Percentiles rank a stretch among this genome's conserved stretches.
These are phyloP conservation scores for Chrysanthemum makinoi DNA, from an alignment of 129 eudicot genomes.

Conservation along the genomic window DNA sequence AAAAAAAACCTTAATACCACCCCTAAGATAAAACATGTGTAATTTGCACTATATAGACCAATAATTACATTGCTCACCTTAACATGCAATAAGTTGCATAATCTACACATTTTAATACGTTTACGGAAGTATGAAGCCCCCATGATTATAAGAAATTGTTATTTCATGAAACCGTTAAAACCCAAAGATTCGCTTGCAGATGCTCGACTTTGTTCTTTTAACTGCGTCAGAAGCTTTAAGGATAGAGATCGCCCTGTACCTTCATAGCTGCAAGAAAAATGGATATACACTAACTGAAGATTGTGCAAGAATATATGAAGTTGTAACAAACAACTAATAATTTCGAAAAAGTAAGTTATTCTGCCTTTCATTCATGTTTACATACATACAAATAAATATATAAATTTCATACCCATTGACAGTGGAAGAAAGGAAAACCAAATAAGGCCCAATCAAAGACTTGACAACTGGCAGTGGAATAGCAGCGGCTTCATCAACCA, in stretches of 20 bases:
- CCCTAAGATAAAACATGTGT: no score
- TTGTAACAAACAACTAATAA: neutral
- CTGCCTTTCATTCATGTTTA: neutral
- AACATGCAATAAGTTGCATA: no score
- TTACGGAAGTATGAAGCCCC: no score
- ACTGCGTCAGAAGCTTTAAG: constrained; percentile 69
- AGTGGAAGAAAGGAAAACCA: constrained; percentile 88
- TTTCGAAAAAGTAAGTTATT: neutral
- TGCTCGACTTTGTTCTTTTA: constrained; percentile 69
- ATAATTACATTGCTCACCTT: no score
- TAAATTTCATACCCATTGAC: constrained; percentile 63
- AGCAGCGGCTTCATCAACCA: constrained; percentile 98
- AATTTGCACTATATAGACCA: no score
- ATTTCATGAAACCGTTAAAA: no score
- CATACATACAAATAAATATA: no score
- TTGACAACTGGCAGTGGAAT: constrained; percentile 85
- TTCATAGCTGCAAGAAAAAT: constrained; percentile 55
- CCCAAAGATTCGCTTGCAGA: constrained; percentile 25
- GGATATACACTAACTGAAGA: neutral
- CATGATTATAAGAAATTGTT: no score
- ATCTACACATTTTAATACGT: no score
- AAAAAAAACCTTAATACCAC: no score
- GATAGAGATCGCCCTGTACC: constrained; percentile 92
- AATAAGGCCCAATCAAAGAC: constrained; percentile 87
- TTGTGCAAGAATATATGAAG: constrained; percentile 2